Conservation (phyloP, 2,329 filamentous ascomycete genomes). For the Nakataea oryzae region DNA sequence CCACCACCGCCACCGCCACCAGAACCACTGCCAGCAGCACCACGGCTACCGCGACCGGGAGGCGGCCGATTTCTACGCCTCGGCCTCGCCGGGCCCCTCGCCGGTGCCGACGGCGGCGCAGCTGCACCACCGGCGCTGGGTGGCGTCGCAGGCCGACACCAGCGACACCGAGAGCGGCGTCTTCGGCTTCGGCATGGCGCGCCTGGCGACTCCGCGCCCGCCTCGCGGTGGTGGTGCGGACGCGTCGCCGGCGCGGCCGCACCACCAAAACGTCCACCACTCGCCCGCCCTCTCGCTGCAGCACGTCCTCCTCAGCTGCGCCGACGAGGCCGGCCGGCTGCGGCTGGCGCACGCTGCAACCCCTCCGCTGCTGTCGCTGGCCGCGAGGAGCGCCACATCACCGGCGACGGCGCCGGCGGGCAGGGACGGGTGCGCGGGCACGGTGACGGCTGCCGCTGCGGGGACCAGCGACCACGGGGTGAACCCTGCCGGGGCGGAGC, state of each 20-base stretch:
- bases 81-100: not conserved
- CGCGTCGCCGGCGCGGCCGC: not conserved
- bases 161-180: conserved; percentile 4
- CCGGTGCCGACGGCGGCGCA: not conserved
- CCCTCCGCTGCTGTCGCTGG: not conserved
- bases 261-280: not conserved
- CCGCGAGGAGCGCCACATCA: not conserved
- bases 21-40: not conserved
- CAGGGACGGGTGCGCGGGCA: too few relatives aligned
- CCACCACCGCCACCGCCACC: not conserved
- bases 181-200: conserved; percentile 1
- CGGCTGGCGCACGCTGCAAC: not conserved
- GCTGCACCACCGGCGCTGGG: conserved; percentile 1
- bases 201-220: not conserved
- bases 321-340: not conserved
- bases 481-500: not conserved
- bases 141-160: not conserved
- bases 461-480: too few relatives aligned
- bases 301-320: not conserved
- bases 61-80: too few relatives aligned
- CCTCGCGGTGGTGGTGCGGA: not conserved
- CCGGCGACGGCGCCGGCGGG: not conserved
- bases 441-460: not conserved
- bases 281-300: not conserved
- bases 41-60: too few relatives aligned